phyloP scores from a whole-genome alignment of 192 early-diverging fungal genomes.

The Podila horticola region DNA sequence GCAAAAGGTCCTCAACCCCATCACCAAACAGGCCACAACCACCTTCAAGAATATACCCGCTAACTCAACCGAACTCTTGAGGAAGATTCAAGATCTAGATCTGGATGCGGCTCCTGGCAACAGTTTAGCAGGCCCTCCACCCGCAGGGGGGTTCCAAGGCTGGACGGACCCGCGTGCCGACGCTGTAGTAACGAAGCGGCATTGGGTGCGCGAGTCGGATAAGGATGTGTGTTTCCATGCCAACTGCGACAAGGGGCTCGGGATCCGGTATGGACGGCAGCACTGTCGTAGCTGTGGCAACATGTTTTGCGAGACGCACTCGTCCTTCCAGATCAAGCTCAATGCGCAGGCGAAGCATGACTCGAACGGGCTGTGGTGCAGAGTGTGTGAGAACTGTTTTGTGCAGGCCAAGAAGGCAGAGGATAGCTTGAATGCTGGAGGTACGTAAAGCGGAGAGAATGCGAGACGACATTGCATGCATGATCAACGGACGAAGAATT shows the following conservation, averaged over 20 bases:
- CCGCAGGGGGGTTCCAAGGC: conserved; percentile 48
- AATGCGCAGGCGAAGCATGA: conserved; percentile 69
- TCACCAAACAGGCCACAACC: conserved; percentile 44
- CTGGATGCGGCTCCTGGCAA: conserved; percentile 38
- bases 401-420: conserved; percentile 39
- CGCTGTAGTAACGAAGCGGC: conserved; percentile 59
- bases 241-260: conserved; percentile 58
- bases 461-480: too few relatives aligned
- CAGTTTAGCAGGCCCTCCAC: conserved; percentile 26
- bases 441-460: conserved; percentile 16
- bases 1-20: conserved; percentile 60
- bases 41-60: conserved; percentile 54
- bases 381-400: conserved; percentile 69
- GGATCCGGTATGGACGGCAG: conserved; percentile 60
- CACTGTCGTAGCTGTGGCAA: conserved; percentile 72
- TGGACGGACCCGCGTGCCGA: conserved; percentile 48
- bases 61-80: conserved; percentile 52
- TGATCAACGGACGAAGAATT: too few relatives aligned
- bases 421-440: conserved; percentile 54
- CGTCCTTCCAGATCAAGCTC: conserved; percentile 65
- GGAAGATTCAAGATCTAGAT: conserved; percentile 58
- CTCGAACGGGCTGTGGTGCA: conserved; percentile 64
- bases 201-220: conserved; percentile 64
- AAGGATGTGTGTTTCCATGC: conserved; percentile 58
- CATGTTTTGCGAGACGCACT: conserved; percentile 70